Evolutionary conservation across 176 grass and related monocot species (phyloP), one percentile per base, ranked within the genome.

Genomic region (Triticum dicoccoides): DNA sequence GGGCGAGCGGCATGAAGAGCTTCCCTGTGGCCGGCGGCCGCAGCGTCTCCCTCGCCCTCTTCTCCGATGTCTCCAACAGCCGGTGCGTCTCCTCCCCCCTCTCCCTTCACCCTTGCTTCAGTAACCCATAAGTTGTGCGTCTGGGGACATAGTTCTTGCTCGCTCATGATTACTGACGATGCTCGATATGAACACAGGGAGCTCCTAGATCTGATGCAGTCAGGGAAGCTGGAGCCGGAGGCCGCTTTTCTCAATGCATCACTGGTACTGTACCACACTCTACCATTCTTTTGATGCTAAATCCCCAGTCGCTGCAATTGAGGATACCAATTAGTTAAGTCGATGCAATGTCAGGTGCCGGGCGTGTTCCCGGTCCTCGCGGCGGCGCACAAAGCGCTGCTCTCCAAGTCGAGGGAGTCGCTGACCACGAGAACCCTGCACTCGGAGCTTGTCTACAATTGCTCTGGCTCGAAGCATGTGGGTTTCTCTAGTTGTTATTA

Each of bases 361-460:
- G 97, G 94, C 67, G 88, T 96, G 83, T 99, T 96, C 83, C 97
- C 92, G 73, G 85, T 99, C 49, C 86, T 96, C 6, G 90, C 84
- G 1, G 97, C 97, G 42, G 94, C 94, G 11, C 92, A 94, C 58
- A 96, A 96, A 85, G 94, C 90, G 21, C 80, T 96, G 27, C 38
- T 99, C 61, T 87, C 90, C 13, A 92, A 86, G 83, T 82, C 89
- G 39, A 99, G 97, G 85, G 97, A 91, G 64, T 85, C 94, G 8
- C 85, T 98, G 30, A 96, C 85, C 47, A 96, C 97, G 33, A 88
- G 90, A 20, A 98, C 92, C 71, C 84, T 96, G 82, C 97, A 99
- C 86, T 99, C 94, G 9, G 97, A 99, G 77, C 90, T 99, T 73
- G 92, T 96, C 82, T 99, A 94, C 84, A 94, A 94, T 74, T 96